Conservation (phyloP, 768 basidiomycete species). For the Kwoniella newhampshirensis region DNA sequence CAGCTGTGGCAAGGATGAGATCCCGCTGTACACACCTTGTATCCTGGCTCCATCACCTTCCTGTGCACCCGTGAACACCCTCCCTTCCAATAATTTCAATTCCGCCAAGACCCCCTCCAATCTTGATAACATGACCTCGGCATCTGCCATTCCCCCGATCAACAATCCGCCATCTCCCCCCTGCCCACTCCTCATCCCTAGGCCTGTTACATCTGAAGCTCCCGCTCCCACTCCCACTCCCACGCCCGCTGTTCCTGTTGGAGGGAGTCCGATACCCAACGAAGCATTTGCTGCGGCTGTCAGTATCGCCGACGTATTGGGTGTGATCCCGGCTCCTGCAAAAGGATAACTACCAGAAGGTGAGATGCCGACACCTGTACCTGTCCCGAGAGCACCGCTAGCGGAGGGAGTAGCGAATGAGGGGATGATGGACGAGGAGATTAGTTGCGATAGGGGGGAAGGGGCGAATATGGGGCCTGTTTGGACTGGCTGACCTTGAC, state of each 20-base stretch:
- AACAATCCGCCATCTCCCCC: neutral
- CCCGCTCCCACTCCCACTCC: no score
- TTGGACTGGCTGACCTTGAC: neutral
- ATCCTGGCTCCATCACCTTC: constrained; percentile 9
- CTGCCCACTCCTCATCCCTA: no score
- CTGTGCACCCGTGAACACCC: constrained; percentile 7
- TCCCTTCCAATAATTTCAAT: constrained; percentile 11
- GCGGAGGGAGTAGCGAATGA: neutral
- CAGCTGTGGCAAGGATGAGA: no score
- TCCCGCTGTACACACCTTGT: constrained; percentile 6
- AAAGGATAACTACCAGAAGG: constrained; percentile 4
- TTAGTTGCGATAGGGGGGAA: constrained; percentile 10
- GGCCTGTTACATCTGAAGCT: no score
- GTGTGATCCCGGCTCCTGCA: constrained; percentile 9
- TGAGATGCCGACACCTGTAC: constrained; percentile 4
- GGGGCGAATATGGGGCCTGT: constrained; percentile 12
- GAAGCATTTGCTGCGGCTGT: constrained; percentile 12
- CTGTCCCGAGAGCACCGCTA: no score
- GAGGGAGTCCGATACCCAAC: neutral
- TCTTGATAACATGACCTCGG: neutral
- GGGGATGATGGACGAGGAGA: constrained; percentile 6
- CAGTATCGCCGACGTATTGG: constrained; percentile 19
- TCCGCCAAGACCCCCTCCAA: constrained; percentile 8
- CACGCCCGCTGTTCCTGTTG: no score
- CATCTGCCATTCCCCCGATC: constrained; percentile 4